Evolutionary conservation across 2,329 filamentous ascomycete genomes (phyloP).

Genomic region (Arthrocladium fulminans): DNA sequence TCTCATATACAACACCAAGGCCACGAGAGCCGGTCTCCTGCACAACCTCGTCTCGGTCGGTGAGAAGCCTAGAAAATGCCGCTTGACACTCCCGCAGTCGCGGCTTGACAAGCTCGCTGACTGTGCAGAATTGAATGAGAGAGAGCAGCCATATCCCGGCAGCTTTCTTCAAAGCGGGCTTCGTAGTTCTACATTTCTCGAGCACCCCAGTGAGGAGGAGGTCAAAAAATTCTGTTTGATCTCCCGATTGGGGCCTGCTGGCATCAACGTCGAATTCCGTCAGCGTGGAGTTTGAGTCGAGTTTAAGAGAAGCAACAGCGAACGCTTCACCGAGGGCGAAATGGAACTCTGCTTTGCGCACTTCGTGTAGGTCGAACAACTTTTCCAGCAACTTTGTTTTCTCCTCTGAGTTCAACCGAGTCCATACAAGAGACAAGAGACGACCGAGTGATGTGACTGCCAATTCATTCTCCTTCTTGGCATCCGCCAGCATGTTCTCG

Average conservation of each 20-base stretch:
- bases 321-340: slow-evolving; percentile 87
- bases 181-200: slow-evolving; percentile 68
- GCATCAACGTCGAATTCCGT: slow-evolving; percentile 67
- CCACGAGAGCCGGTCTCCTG: slow-evolving; percentile 92
- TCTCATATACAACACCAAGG: slow-evolving; percentile 86
- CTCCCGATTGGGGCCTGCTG: slow-evolving; percentile 30
- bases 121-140: slow-evolving; percentile 80
- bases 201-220: slow-evolving; percentile 64
- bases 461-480: slow-evolving; percentile 71
- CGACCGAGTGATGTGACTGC: slow-evolving; percentile 75
- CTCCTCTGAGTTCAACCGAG: slow-evolving; percentile 42
- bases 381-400: slow-evolving; percentile 50
- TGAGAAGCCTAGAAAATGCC: slow-evolving; percentile 79
- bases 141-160: slow-evolving; percentile 93
- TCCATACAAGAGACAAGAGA: slow-evolving; percentile 36
- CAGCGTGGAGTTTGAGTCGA: slow-evolving; percentile 71
- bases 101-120: slow-evolving; percentile 57
- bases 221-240: slow-evolving; percentile 37
- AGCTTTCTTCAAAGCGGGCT: slow-evolving; percentile 81
- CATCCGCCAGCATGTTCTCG: slow-evolving; percentile 55
- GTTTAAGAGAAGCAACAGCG: slow-evolving; percentile 66
- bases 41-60: slow-evolving; percentile 83
- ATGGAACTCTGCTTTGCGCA: slow-evolving; percentile 77
- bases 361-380: slow-evolving; percentile 70
- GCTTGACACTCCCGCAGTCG: slow-evolving; percentile 70